Base-by-base conservation (phyloP, 2,329 filamentous ascomycete genomes). In the Zalaria sp. region DNA sequence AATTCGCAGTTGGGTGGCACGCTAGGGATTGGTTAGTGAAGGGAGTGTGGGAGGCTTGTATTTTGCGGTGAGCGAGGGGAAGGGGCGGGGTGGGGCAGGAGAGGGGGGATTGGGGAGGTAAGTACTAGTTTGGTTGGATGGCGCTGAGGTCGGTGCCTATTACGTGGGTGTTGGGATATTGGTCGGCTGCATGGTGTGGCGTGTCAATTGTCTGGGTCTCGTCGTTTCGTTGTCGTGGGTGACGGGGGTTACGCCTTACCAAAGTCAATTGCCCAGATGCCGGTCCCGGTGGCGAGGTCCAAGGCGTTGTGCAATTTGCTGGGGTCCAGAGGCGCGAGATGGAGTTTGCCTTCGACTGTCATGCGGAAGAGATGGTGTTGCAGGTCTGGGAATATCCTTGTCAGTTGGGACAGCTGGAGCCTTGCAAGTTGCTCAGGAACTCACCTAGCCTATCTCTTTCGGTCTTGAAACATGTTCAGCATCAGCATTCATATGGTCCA, bases 291-390 rank as follows among this genome's bases (percentile, higher is more conserved):
- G 29, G 11, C 18, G n/a, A 37, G 5, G 31, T 36, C 3, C 5
- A 27, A 27, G 11, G 27, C 29, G 25, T 28, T n/a, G 28, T 27
- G 34, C 32, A 36, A 25, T 35, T 35, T 28, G n/a, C 25, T 10
- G 31, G 6, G 25, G n/a, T 26, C 39, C 11, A 44, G 36, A 8
- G 45, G 45, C n/a, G 45, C 42, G 10, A 47, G 45, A 36, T 47
- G 43, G 6, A 47, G 34, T 25, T 36, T 28, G 5, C 39, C 39
- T 39, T 45, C 39, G 4, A 47, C 44, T 0, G 55, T 48, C 35
- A 58, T 45, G n/a, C 50, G 40, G 50, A 52, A 55, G 49, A 63
- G 53, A 52, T 60, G 58, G 43, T 63, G 60, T 7, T 63, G 62
- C 40, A 69, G 54, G 48, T 65, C 63, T 6, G 18, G 18, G 18